phyloP scores from a whole-genome alignment of 441 rosid species.

The Eruca vesicaria region DNA sequence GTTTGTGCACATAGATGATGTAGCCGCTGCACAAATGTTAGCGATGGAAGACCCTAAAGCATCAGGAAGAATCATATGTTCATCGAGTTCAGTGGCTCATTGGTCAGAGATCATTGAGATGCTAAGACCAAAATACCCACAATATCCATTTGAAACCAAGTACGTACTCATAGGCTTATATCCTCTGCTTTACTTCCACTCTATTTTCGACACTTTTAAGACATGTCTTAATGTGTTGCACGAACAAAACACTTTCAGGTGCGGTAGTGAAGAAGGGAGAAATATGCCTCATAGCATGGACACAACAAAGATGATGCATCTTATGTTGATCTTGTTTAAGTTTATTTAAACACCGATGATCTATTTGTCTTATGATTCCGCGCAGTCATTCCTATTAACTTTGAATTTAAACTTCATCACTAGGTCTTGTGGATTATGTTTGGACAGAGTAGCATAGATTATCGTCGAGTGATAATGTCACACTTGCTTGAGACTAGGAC shows the following conservation, averaged over 20 bases:
- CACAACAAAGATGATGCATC: constrained; percentile 40
- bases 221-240: neutral
- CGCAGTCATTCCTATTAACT: neutral
- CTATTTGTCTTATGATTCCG: neutral
- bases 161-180: constrained; percentile 14
- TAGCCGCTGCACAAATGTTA: constrained; percentile 56
- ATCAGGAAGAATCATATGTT: constrained; percentile 65
- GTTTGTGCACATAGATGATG: constrained; percentile 80
- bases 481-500: too few species aligned
- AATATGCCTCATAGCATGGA: constrained; percentile 65
- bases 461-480: too few species aligned
- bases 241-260: constrained; percentile 34
- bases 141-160: constrained; percentile 65
- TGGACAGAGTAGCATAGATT: neutral
- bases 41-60: constrained; percentile 73
- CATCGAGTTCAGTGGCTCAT: constrained; percentile 54
- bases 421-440: neutral
- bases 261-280: constrained; percentile 58
- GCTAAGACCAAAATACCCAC: constrained; percentile 62
- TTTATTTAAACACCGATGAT: neutral
- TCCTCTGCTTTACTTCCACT: neutral
- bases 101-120: constrained; percentile 71
- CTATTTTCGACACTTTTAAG: neutral
- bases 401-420: neutral
- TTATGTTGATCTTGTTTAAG: neutral